Conservation (phyloP, 75 land plant genomes). For the Cunninghamia lanceolata region DNA sequence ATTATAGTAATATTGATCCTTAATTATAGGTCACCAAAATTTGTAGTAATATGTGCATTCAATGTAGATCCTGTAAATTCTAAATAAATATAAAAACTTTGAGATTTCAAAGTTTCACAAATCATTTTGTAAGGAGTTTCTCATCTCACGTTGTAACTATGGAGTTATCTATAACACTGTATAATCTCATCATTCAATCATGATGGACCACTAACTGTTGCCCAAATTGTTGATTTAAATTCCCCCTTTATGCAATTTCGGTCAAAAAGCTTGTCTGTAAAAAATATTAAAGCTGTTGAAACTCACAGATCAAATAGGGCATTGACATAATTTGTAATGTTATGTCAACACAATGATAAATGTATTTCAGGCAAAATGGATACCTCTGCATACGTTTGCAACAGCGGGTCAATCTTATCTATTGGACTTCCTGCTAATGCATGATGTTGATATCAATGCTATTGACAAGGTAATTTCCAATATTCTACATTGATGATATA, state of each 20-base stretch:
- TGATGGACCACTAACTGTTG: no score
- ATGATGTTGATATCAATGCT: constrained; percentile 61
- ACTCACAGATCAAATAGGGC: neutral
- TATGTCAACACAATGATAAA: neutral
- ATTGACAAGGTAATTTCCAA: constrained; percentile 51
- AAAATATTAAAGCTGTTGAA: neutral
- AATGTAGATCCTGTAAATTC: neutral
- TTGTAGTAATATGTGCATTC: neutral
- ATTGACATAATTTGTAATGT: neutral
- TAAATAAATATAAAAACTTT: neutral
- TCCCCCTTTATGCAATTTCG: no score
- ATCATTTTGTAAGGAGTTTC: no score
- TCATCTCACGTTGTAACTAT: no score
- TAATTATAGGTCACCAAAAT: neutral
- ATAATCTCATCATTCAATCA: no score
- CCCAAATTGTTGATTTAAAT: no score
- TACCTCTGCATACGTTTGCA: constrained; percentile 74
- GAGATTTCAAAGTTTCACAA: no score
- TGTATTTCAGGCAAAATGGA: constrained; percentile 59
- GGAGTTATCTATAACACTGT: no score
- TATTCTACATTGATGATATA: neutral
- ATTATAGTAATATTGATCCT: neutral
- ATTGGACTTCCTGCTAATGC: constrained; percentile 51
- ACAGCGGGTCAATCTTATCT: constrained; percentile 78
- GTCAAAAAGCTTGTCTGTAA: neutral